phyloP scores from a whole-genome alignment of 345 rosid genomes.

The Raphanus raphanistrum region DNA sequence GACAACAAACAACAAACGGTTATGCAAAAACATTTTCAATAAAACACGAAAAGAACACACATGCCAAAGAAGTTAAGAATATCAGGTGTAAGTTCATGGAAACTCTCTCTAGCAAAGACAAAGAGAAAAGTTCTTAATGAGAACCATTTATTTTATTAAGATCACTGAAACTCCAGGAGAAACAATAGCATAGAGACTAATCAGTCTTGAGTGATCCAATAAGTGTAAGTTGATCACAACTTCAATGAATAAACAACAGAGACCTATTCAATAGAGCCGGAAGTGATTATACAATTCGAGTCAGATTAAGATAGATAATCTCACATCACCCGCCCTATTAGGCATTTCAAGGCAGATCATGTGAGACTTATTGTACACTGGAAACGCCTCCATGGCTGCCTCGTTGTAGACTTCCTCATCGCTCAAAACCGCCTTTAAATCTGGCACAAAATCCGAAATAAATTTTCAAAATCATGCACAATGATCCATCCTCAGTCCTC shows the following conservation, averaged over 20 bases:
- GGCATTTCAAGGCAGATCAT: slow-evolving; percentile 87
- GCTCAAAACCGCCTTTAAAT: slow-evolving; percentile 70
- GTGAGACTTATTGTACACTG: slow-evolving; percentile 83
- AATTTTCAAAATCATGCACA: background rate
- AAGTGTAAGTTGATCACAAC: too few species aligned
- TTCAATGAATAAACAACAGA: too few species aligned
- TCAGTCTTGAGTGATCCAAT: too few species aligned
- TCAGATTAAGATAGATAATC: slow-evolving; percentile 25
- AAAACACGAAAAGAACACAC: too few species aligned
- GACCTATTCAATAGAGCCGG: background rate
- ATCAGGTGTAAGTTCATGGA: too few species aligned
- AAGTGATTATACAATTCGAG: background rate
- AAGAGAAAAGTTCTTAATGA: too few species aligned
- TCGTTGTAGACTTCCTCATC: slow-evolving; percentile 67
- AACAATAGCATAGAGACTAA: too few species aligned
- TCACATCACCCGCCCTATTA: slow-evolving; percentile 64
- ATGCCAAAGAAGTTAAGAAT: too few species aligned
- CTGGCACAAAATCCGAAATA: slow-evolving; percentile 40
- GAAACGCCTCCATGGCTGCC: slow-evolving; percentile 81
- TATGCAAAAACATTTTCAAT: background rate
- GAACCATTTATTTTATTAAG: too few species aligned
- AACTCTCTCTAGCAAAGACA: too few species aligned
- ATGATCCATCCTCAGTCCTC: slow-evolving; percentile 9
- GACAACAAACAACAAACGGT: slow-evolving; percentile 6
- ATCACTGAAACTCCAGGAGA: too few species aligned